These are phyloP conservation scores for Yamadazyma ubonensis DNA, from an alignment of 805 yeast species.

Conservation along the genomic window DNA sequence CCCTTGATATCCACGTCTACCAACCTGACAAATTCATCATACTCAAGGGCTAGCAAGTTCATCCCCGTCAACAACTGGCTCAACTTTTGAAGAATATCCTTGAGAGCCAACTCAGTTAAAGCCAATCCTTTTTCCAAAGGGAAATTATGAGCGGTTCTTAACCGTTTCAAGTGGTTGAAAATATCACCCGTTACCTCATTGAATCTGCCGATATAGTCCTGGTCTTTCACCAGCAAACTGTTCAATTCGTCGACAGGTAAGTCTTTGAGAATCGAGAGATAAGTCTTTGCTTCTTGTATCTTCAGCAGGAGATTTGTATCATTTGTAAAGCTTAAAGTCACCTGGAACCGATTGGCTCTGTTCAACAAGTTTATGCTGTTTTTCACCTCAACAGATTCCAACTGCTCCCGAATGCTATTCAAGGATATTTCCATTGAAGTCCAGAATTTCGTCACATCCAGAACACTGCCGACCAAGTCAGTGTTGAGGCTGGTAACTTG, in stretches of 20 bases:
- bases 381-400: constrained; percentile 51
- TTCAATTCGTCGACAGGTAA: constrained; percentile 63
- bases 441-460: constrained; percentile 81
- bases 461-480: constrained; percentile 46
- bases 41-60: constrained; percentile 45
- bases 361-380: constrained; percentile 60
- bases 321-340: constrained; percentile 67
- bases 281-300: constrained; percentile 48
- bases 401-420: constrained; percentile 53
- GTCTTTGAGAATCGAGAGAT: constrained; percentile 64
- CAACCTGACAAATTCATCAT: constrained; percentile 33
- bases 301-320: constrained; percentile 68
- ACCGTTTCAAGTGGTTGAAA: constrained; percentile 62
- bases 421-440: constrained; percentile 63
- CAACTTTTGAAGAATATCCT: constrained; percentile 52
- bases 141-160: constrained; percentile 41
- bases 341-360: constrained; percentile 75
- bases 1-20: constrained; percentile 22
- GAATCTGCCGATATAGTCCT: constrained; percentile 39
- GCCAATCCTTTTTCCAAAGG: constrained; percentile 64
- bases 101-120: constrained; percentile 63
- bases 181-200: constrained; percentile 31
- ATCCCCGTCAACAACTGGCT: constrained; percentile 28
- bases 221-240: constrained; percentile 17
- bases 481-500: constrained; percentile 52